phyloP scores from a whole-genome alignment of 176 grass and related monocot genomes.

The Urochloa ruziziensis region DNA sequence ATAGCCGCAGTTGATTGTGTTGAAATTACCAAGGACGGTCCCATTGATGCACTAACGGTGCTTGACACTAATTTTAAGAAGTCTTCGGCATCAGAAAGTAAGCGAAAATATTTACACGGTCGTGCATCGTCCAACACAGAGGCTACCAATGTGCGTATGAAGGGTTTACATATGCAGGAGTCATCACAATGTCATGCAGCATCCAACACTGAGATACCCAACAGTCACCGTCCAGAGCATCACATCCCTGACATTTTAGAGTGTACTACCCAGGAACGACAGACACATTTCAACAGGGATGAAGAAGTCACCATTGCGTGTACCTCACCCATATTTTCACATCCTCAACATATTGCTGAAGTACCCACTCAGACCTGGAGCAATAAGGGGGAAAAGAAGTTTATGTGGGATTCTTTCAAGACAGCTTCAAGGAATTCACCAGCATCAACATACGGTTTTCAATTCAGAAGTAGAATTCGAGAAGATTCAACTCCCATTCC shows the following conservation, averaged over 20 bases:
- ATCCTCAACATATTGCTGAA: constrained; percentile 22
- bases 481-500: constrained; percentile 27
- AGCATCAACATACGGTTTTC: constrained; percentile 7
- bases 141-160: not conserved
- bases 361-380: constrained; percentile 17
- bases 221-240: not conserved
- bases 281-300: no score
- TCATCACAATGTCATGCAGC: not conserved
- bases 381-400: constrained; percentile 28
- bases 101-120: no score
- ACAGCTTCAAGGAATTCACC: constrained; percentile 19
- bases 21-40: no score
- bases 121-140: not conserved
- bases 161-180: not conserved
- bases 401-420: constrained; percentile 35
- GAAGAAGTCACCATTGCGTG: not conserved
- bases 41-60: no score
- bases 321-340: constrained; percentile 27
- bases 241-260: not conserved
- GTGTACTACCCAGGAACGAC: no score
- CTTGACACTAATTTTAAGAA: no score
- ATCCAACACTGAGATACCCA: not conserved
- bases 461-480: constrained; percentile 31
- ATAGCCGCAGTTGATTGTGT: no score
- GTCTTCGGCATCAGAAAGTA: no score